These are phyloP conservation scores for Ceratobasidium sp. DNA, from an alignment of 1,284 basidiomycete genomes.

Conservation along the genomic window DNA sequence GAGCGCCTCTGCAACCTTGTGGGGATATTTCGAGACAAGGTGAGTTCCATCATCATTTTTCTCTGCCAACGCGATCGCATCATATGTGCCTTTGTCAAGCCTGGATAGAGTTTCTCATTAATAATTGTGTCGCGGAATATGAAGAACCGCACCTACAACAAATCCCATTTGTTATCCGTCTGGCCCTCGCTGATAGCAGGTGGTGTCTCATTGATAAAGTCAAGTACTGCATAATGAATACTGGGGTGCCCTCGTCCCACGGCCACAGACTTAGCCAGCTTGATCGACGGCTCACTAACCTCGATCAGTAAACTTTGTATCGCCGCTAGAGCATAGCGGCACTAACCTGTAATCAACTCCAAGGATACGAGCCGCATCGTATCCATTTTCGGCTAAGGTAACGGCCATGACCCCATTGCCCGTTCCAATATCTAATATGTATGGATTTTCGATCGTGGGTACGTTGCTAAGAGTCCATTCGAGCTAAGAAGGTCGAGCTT, in stretches of 20 bases:
- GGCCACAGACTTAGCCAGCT: conserved; percentile 69
- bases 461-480: conserved; percentile 50
- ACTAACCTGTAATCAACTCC: conserved; percentile 84
- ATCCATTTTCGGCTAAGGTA: conserved; percentile 77
- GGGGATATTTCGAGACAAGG: conserved; percentile 75
- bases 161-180: conserved; percentile 48
- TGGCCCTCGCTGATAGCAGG: conserved; percentile 20
- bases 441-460: conserved; percentile 53
- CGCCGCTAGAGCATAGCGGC: neutral
- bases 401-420: conserved; percentile 88
- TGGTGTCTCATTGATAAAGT: conserved; percentile 49
- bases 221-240: conserved; percentile 48
- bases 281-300: conserved; percentile 39
- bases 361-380: conserved; percentile 67
- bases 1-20: conserved; percentile 70
- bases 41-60: conserved; percentile 69
- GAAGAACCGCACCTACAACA: conserved; percentile 45
- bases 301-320: neutral
- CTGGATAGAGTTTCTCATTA: conserved; percentile 9
- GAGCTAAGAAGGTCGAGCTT: conserved; percentile 40
- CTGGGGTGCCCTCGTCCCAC: conserved; percentile 56
- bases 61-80: conserved; percentile 85
- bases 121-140: no score
- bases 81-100: conserved; percentile 87
- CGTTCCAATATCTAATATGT: conserved; percentile 81